These are phyloP conservation scores for Vanrija sp. DNA, from an alignment of 1,284 basidiomycete genomes.

Conservation along the genomic window DNA sequence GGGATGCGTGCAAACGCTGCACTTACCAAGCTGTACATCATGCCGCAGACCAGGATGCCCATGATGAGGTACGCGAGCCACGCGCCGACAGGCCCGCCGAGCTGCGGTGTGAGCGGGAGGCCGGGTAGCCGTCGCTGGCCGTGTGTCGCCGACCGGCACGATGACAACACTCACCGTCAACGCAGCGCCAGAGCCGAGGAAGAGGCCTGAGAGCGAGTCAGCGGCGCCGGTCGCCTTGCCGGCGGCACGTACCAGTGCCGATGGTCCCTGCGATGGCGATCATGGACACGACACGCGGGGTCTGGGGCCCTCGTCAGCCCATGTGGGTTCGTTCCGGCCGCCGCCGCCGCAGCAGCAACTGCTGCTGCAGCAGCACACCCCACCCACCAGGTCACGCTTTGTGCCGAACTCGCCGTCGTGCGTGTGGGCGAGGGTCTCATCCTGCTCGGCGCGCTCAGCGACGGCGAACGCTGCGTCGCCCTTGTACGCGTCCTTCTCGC, in stretches of 20 bases:
- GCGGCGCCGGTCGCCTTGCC: too few relatives aligned
- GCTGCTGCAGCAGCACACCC: neutral
- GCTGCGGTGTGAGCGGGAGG: neutral
- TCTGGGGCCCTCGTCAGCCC: neutral
- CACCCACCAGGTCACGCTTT: constrained; percentile 9
- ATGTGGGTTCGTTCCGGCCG: too few relatives aligned
- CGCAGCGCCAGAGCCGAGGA: constrained; percentile 51
- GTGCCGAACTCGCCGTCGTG: constrained; percentile 10
- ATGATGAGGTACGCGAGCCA: constrained; percentile 24
- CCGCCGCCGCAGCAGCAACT: too few relatives aligned
- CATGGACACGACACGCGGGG: constrained; percentile 21
- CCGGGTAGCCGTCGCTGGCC: too few relatives aligned
- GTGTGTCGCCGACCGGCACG: neutral
- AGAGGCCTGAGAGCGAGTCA: constrained; percentile 21
- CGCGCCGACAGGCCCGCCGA: constrained; percentile 51
- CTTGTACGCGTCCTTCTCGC: too few relatives aligned
- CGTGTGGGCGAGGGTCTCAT: constrained; percentile 1
- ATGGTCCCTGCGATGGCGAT: constrained; percentile 52
- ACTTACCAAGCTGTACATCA: constrained; percentile 13
- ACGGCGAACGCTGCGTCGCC: too few relatives aligned
- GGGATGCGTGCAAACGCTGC: neutral
- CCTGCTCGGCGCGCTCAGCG: too few relatives aligned
- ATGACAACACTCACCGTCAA: constrained; percentile 23
- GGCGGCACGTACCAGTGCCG: constrained; percentile 43
- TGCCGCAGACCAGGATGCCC: constrained; percentile 14